These are phyloP conservation scores for Canavalia gladiata DNA, from an alignment of 306 rosid species.

Conservation along the genomic window DNA sequence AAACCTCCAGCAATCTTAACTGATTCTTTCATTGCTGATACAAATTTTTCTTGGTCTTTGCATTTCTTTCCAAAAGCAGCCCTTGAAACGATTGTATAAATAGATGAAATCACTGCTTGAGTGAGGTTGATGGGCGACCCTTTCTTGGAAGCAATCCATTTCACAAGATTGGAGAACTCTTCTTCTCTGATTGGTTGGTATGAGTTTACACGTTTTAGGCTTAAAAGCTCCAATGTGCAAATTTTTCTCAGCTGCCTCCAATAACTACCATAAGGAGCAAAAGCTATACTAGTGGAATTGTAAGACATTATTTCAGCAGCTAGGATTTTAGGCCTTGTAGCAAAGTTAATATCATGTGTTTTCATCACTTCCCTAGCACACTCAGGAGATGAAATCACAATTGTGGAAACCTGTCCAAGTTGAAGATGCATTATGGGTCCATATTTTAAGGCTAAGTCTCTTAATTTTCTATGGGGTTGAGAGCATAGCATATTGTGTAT, in stretches of 20 bases:
- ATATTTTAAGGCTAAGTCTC: constrained; percentile 53
- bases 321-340: constrained; percentile 45
- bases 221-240: constrained; percentile 51
- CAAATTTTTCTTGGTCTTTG: constrained; percentile 45
- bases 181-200: constrained; percentile 48
- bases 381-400: constrained; percentile 58
- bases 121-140: constrained; percentile 50
- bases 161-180: constrained; percentile 40
- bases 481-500: constrained; percentile 34
- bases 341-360: constrained; percentile 53
- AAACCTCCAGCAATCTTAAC: constrained; percentile 10
- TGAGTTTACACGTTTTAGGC: constrained; percentile 43
- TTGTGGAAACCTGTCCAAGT: constrained; percentile 54
- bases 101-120: constrained; percentile 4
- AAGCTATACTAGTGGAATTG: constrained; percentile 34
- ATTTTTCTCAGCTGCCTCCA: constrained; percentile 52
- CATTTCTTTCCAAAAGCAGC: constrained; percentile 51
- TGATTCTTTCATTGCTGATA: not conserved
- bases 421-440: constrained; percentile 58
- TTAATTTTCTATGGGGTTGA: constrained; percentile 44
- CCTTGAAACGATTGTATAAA: constrained; percentile 36
- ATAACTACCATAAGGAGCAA: constrained; percentile 51
- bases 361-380: constrained; percentile 52
- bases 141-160: constrained; percentile 29
- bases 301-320: constrained; percentile 35